Evolutionary conservation across 2,329 filamentous ascomycete species (phyloP).

Genomic region (Calycina herbarum): DNA sequence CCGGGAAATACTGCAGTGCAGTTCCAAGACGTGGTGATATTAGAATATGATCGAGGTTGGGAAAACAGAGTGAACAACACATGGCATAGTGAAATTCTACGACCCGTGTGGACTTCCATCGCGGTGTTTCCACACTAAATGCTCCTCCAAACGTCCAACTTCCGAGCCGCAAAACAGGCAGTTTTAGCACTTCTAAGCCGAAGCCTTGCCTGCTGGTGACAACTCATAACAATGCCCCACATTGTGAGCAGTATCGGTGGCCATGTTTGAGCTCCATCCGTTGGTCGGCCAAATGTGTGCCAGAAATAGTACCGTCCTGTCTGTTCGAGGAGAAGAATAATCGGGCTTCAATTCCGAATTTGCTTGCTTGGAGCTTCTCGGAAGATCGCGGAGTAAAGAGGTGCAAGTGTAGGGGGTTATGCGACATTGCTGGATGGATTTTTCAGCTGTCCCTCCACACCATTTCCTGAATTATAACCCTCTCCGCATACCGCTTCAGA

Average conservation of each 20-base stretch:
- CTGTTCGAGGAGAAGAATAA: background rate
- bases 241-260: background rate
- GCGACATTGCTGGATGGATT: background rate
- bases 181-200: background rate
- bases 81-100: background rate
- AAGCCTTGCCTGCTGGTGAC: background rate
- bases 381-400: background rate
- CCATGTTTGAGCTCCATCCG: background rate
- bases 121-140: too few species aligned
- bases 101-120: background rate
- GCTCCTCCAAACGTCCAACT: too few species aligned
- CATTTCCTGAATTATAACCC: background rate
- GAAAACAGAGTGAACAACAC: constrained; percentile 2
- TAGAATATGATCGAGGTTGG: constrained; percentile 1
- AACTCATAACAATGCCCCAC: background rate
- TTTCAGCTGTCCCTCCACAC: constrained; percentile 1
- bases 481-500: background rate
- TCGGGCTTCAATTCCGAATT: background rate
- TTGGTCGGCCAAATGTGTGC: background rate
- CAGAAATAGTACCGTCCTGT: background rate
- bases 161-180: constrained; percentile 5
- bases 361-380: background rate
- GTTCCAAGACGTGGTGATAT: background rate
- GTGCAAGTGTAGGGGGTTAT: background rate
- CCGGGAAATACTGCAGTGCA: background rate